Base-by-base conservation (phyloP, 2,329 filamentous ascomycete genomes). In the Paraconiothyrium sp. region DNA sequence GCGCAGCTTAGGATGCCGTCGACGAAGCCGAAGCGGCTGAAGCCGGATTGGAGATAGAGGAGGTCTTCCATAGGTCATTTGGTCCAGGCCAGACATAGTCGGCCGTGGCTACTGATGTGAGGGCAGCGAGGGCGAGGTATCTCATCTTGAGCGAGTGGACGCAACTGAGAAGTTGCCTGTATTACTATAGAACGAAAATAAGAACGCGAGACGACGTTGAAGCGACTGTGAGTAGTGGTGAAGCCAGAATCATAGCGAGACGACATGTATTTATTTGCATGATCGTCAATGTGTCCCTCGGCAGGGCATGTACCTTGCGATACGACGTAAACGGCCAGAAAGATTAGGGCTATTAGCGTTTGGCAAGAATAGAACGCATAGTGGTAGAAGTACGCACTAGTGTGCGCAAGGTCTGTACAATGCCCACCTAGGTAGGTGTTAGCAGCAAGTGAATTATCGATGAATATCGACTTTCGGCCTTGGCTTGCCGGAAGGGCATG, bases 1-100 rank as follows among this genome's bases (percentile, higher is more conserved):
- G 44, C 62, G 52, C 69, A 72, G 11, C 60, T 62, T 16, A 34
- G 5, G 16, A 72, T 59, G 6, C 41, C 46, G 35, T 60, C 52
- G 24, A 60, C 22, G 27, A 56, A 60, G 1, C 51, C 58, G 7
- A 44, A 35, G 22, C 46, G 22, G 24, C 37, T 60, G 46, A 56
- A 60, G 22, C 58, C 51, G 34, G 6, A 22, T 27, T 60, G 58
- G 10, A 60, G 35, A 16, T 50, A 56, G 51, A 50, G 54, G n/a
- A 60, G 24, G 16, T 60, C 58, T 27, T 60, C 47, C 11, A 60
- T 56, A 16, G 37, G 46, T 60, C 58, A n/a, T 60, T 30, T n/a
- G 49, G 24, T 9, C 48, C 46, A 3, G 58, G 58, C 58, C 58
- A 60, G 22, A 60, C 37, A 27, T 57, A 60, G n/a, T 56, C 58